Evolutionary conservation across 257 asterid species (phyloP).

Genomic region (Coffea eugenioides): DNA sequence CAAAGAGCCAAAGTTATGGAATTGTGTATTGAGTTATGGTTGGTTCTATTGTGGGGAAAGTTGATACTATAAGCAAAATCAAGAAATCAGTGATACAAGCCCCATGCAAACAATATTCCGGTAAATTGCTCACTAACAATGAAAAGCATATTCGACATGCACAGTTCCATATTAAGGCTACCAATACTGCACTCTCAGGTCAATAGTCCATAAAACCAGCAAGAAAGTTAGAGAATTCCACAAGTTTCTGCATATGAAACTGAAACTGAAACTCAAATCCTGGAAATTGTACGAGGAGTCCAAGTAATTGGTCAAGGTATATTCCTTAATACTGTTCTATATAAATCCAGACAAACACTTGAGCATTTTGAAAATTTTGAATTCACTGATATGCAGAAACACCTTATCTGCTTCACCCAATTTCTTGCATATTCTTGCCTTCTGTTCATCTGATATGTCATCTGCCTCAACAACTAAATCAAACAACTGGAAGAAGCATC

Average conservation of each 20-base stretch:
- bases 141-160: background rate
- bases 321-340: background rate
- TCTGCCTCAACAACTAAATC: constrained; percentile 68
- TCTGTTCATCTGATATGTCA: constrained; percentile 71
- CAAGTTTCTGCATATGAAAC: background rate
- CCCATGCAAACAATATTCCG: background rate
- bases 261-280: background rate
- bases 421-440: constrained; percentile 90
- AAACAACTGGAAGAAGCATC: constrained; percentile 55
- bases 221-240: too few species aligned
- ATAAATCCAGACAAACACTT: constrained; percentile 3
- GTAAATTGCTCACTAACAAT: background rate
- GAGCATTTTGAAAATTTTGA: background rate
- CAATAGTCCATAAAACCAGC: background rate
- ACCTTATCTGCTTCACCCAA: constrained; percentile 96
- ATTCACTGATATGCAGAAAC: background rate
- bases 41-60: background rate
- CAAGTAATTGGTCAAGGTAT: background rate
- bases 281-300: background rate
- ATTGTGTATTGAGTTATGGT: background rate
- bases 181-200: background rate
- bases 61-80: background rate
- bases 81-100: background rate
- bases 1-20: background rate
- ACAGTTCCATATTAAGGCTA: background rate